Conservation (phyloP, 1,139 yeast genomes). For the Geotrichum restrictum region DNA sequence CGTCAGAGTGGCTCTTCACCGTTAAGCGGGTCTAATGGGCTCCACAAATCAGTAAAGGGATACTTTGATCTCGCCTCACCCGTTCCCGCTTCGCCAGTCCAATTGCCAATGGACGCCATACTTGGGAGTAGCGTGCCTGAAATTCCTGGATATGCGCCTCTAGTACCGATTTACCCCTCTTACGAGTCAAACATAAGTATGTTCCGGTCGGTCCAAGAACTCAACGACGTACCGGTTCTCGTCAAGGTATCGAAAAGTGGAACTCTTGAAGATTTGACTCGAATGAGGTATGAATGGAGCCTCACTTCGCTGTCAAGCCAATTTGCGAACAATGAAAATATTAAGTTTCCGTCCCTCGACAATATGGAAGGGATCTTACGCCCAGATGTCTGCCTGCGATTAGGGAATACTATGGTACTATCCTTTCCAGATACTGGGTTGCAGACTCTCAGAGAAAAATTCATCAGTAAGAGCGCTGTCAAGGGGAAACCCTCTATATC, state of each 20-base stretch:
- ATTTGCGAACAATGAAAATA: slow-evolving; percentile 6
- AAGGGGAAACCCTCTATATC: not conserved
- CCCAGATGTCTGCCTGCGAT: slow-evolving; percentile 27
- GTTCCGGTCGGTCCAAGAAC: slow-evolving; percentile 26
- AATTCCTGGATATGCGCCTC: slow-evolving; percentile 28
- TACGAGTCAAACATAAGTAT: slow-evolving; percentile 29
- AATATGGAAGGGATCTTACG: slow-evolving; percentile 28
- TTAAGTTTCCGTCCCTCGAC: slow-evolving; percentile 19
- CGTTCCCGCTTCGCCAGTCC: not conserved
- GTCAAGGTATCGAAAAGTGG: slow-evolving; percentile 30
- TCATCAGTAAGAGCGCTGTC: slow-evolving; percentile 20
- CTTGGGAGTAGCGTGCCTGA: slow-evolving; percentile 8
- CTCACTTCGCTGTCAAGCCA: slow-evolving; percentile 19
- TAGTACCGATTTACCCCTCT: slow-evolving; percentile 29
- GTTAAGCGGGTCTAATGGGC: not conserved
- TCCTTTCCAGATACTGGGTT: slow-evolving; percentile 27
- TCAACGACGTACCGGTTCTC: slow-evolving; percentile 26
- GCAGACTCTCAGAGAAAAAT: slow-evolving; percentile 29
- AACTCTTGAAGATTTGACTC: slow-evolving; percentile 30
- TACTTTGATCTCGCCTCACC: not conserved
- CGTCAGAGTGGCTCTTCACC: not conserved
- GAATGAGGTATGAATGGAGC: slow-evolving; percentile 34
- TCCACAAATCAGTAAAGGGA: not conserved
- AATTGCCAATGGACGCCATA: not conserved
- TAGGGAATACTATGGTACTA: slow-evolving; percentile 25